Evolutionary conservation across 2,329 filamentous ascomycete species (phyloP).

Genomic region (Xylaria sp.): DNA sequence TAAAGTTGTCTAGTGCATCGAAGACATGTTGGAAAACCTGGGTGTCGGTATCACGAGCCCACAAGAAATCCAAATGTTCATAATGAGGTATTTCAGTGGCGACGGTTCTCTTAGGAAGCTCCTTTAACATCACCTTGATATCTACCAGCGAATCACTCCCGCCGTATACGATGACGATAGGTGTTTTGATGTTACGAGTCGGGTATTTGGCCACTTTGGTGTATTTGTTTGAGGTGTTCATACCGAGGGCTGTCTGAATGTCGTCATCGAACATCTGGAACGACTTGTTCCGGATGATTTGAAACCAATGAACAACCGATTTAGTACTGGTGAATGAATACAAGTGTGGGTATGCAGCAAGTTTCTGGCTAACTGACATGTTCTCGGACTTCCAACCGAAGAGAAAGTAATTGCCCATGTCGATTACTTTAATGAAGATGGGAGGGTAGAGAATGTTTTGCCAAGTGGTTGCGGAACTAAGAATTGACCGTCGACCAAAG

Average conservation of each 20-base stretch:
- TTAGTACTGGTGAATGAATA: conserved; percentile 98
- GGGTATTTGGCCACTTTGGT: conserved; percentile 97
- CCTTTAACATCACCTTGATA: conserved; percentile 89
- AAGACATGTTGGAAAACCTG: conserved; percentile 93
- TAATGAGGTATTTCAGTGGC: conserved; percentile 91
- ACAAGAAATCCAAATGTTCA: conserved; percentile 96
- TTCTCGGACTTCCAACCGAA: conserved; percentile 92
- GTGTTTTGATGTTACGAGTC: conserved; percentile 95
- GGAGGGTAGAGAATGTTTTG: conserved; percentile 94
- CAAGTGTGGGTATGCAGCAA: conserved; percentile 93
- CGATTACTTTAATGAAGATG: conserved; percentile 89
- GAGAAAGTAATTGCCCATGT: conserved; percentile 80
- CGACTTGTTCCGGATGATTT: conserved; percentile 94
- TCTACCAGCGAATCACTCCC: conserved; percentile 94
- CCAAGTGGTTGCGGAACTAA: conserved; percentile 96
- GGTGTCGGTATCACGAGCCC: conserved; percentile 84
- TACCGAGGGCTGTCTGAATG: conserved; percentile 77
- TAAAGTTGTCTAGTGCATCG: conserved; percentile 81
- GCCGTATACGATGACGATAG: conserved; percentile 92
- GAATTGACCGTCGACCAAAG: conserved; percentile 89
- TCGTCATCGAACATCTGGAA: conserved; percentile 99
- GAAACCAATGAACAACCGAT: conserved; percentile 98
- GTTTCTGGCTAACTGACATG: conserved; percentile 86
- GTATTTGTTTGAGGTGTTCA: conserved; percentile 80
- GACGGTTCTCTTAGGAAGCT: conserved; percentile 84